These are phyloP conservation scores for Nitzschia sp. DNA, from an alignment of 108 stramenopile genomes.

Conservation along the genomic window DNA sequence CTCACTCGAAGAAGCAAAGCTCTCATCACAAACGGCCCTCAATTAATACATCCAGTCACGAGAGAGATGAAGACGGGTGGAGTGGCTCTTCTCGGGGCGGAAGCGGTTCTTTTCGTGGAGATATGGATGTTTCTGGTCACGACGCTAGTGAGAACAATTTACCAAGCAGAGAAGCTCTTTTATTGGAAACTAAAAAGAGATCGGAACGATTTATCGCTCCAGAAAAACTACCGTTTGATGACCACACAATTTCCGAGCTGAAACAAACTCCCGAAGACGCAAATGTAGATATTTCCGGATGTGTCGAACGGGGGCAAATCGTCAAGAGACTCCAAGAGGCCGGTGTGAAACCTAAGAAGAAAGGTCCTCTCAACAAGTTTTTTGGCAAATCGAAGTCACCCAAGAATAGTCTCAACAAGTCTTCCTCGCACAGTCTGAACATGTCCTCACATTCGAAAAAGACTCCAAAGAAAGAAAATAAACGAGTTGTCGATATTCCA, in stretches of 20 bases:
- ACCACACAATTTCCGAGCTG: neutral
- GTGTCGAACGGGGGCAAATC: neutral
- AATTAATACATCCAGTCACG: neutral
- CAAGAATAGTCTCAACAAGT: slow-evolving; percentile 2
- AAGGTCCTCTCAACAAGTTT: neutral
- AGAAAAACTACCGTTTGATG: neutral
- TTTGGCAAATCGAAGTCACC: neutral
- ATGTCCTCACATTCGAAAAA: neutral
- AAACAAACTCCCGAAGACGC: neutral
- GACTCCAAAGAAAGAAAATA: neutral
- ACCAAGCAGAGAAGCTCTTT: neutral
- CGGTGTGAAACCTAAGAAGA: neutral
- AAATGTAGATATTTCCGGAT: neutral
- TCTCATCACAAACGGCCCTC: neutral
- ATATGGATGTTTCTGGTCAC: neutral
- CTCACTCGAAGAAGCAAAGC: neutral
- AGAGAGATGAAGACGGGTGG: neutral
- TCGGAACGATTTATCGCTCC: slow-evolving; percentile 4
- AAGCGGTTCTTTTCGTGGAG: neutral
- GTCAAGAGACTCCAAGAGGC: neutral
- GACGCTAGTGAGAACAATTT: neutral
- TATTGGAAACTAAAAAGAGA: neutral
- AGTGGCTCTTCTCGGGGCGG: neutral
- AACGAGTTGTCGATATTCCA: neutral
- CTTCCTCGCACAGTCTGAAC: neutral